Percentiles rank a stretch among this genome's conserved stretches.
Conservation (phyloP, 176 grass and related monocot species). For the Thinopyrum elongatum region DNA sequence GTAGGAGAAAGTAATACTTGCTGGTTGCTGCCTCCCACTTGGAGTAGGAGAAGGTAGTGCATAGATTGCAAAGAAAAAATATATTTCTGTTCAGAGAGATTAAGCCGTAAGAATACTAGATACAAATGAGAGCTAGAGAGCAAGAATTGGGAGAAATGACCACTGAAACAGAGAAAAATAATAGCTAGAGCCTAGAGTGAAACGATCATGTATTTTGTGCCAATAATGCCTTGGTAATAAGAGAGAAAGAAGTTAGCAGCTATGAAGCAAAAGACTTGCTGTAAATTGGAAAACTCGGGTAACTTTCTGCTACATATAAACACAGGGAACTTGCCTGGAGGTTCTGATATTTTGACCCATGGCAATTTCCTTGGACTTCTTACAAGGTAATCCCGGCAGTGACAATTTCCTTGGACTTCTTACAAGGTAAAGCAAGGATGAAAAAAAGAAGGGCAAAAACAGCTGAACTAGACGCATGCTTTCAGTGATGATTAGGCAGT, state of each 20-base stretch:
- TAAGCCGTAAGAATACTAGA: neutral
- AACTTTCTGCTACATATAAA: neutral
- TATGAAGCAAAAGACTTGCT: neutral
- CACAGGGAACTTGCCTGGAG: neutral
- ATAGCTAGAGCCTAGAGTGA: neutral
- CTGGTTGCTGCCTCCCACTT: neutral
- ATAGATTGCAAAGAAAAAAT: neutral
- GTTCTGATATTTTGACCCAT: neutral
- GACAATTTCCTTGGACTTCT: too few relatives aligned
- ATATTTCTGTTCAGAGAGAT: neutral
- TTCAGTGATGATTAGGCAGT: neutral
- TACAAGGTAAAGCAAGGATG: neutral
- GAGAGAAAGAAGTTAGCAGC: neutral
- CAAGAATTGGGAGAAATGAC: neutral
- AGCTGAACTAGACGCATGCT: too few relatives aligned
- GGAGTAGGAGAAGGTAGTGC: neutral
- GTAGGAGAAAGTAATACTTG: neutral
- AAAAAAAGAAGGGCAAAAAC: too few relatives aligned
- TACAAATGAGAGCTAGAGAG: neutral
- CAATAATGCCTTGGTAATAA: neutral
- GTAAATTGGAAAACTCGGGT: neutral
- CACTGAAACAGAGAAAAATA: neutral
- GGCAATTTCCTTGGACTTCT: neutral
- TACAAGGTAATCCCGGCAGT: too few relatives aligned
- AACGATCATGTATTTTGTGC: neutral